Percentiles rank a stretch among this genome's conserved stretches.
Conservation (phyloP, 2,329 filamentous ascomycete species). For the Pseudogymnoascus sp. region DNA sequence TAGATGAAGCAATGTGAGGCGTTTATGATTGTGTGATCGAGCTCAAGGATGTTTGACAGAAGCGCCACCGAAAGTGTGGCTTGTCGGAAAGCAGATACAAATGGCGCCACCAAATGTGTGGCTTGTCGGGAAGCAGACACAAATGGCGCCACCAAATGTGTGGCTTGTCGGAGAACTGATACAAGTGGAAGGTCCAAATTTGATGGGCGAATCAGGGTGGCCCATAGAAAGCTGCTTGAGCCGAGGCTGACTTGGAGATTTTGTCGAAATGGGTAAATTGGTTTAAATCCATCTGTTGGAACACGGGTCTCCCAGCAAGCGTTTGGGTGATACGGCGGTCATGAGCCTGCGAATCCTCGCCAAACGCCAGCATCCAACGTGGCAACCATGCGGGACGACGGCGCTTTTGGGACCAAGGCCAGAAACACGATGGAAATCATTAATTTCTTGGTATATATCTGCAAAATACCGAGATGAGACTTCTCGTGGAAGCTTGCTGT, state of each 20-base stretch:
- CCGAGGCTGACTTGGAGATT: background rate
- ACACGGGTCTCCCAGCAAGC: background rate
- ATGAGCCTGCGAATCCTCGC: background rate
- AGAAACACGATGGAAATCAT: background rate
- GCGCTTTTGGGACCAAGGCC: background rate
- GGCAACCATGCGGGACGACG: background rate
- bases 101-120: background rate
- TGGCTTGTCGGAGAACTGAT: background rate
- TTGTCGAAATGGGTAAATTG: background rate
- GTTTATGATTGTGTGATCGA: background rate
- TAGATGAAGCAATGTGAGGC: background rate
- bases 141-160: background rate
- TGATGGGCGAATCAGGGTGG: background rate
- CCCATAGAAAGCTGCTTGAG: background rate
- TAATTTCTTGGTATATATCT: background rate
- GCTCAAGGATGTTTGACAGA: background rate
- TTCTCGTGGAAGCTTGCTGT: background rate
- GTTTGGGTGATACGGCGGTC: background rate
- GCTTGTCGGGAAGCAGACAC: background rate
- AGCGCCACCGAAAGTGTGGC: background rate
- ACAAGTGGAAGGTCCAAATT: background rate
- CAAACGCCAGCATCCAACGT: background rate
- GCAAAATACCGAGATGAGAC: background rate
- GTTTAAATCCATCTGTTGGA: background rate
- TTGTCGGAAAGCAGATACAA: background rate